Base-by-base conservation (phyloP, 441 rosid genomes). In the Erodium chrysanthum region DNA sequence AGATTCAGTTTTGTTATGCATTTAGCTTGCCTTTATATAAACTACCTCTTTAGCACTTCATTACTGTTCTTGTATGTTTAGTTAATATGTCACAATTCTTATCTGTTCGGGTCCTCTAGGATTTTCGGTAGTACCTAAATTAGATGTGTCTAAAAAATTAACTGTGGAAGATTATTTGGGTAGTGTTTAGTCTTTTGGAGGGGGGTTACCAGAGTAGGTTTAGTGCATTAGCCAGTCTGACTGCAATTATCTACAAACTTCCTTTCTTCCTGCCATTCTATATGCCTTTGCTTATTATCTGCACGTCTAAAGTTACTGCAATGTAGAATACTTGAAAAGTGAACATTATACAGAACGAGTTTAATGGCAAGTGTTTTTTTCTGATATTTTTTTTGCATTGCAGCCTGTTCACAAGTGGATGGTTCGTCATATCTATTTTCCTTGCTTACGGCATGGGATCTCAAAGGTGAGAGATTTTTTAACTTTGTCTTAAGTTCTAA, bases 321-420 rank as follows among this genome's bases (percentile, higher is more conserved):
- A 52, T 1, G 22, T 18, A 18, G 59, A 50, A 18, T 15, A 15
- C 59, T 52, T 52, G 20, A 52, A 52, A 15, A 52, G 59, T 0
- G 9, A 42, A 40, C 7, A 42, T 14, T 42, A 42, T 42, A 42
- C 0, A 10, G 11, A 42, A 42, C 8, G 8, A 52, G 8, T 52
- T 50, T n/a, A n/a, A 52, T 52, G 0, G 14, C 7, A 50, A 52
- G 59, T 29, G 37, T 12, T 29, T n/a, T 84, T 6, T 29, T 70
- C 83, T 66, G 23, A 27, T 72, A 52, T 79, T 37, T 8, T 8
- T 65, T 27, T 15, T 70, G 76, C 40, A 65, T 80, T 68, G 68
- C 91, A 95, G 98, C 97, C 98, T 69, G 99, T 92, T 83, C 99
- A 95, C 74, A 92, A 95, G 83, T 95, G 99, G 98, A 88, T 92